Conservation (phyloP, 306 rosid species). For the Medicago ruthenica region DNA sequence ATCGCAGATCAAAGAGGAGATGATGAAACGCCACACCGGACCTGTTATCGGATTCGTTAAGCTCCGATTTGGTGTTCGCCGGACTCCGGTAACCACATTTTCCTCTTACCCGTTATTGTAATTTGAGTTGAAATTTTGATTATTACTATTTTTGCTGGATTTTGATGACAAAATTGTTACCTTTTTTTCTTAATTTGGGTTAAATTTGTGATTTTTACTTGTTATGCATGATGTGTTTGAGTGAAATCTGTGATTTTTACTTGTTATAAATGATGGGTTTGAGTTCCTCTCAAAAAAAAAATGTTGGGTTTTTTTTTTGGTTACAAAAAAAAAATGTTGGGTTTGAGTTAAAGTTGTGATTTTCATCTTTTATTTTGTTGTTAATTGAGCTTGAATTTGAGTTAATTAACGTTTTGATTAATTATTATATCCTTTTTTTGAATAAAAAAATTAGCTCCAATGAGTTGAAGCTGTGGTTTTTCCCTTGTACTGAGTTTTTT, state of each 20-base stretch:
- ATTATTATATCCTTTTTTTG: neutral
- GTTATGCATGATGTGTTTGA: slow-evolving; percentile 40
- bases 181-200: slow-evolving; percentile 14
- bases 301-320: no score
- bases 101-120: neutral
- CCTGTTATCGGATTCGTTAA: slow-evolving; percentile 83
- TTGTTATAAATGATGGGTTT: no score
- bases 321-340: no score
- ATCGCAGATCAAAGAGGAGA: slow-evolving; percentile 79
- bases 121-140: neutral
- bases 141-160: neutral
- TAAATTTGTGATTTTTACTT: slow-evolving; percentile 26
- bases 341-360: neutral
- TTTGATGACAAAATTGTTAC: slow-evolving; percentile 8
- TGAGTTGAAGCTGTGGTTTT: slow-evolving; percentile 6
- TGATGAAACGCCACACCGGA: slow-evolving; percentile 71
- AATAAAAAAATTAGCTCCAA: neutral
- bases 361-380: neutral
- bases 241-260: slow-evolving; percentile 8
- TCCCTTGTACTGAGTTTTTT: no score
- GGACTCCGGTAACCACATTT: slow-evolving; percentile 58
- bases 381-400: slow-evolving; percentile 24
- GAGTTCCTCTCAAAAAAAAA: no score
- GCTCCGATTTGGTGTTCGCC: slow-evolving; percentile 71
- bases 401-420: neutral